These are phyloP conservation scores for Phlyctochytrium bullatum DNA, from an alignment of 192 early-diverging fungal species.

Conservation along the genomic window DNA sequence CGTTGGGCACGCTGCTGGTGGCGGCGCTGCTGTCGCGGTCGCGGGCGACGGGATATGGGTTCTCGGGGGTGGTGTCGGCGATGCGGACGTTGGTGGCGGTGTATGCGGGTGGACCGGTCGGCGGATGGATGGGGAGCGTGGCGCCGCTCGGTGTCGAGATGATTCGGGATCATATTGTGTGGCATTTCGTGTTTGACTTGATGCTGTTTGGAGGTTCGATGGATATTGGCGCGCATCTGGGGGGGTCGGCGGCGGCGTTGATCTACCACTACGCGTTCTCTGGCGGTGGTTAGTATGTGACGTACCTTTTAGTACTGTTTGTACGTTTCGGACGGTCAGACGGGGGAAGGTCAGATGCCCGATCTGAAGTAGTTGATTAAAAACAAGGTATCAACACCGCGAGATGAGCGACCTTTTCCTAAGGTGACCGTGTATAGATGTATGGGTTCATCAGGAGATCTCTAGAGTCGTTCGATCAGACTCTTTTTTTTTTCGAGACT, in stretches of 20 bases:
- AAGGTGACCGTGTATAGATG: no score
- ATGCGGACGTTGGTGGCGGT: constrained; percentile 1
- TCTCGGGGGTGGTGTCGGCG: background rate
- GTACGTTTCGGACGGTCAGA: no score
- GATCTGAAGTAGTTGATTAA: no score
- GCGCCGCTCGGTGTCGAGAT: no score
- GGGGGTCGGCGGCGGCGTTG: background rate
- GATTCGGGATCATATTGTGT: constrained; percentile 2
- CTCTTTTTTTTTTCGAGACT: no score
- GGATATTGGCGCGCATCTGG: constrained; percentile 4
- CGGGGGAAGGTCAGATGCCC: no score
- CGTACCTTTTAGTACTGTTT: no score
- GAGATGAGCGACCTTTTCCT: no score
- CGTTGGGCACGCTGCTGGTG: constrained; percentile 1
- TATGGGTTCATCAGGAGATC: no score
- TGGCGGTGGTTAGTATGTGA: no score
- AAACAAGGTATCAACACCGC: no score
- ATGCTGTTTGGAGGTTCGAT: background rate
- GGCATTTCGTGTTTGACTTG: background rate
- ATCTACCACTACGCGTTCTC: constrained; percentile 4
- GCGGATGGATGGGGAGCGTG: background rate
- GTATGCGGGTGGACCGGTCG: background rate
- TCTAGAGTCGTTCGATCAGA: no score
- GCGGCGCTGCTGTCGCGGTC: background rate
- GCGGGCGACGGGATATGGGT: background rate